phyloP scores from a whole-genome alignment of 1,284 basidiomycete species.

The Sanghuangporus weigelae region DNA sequence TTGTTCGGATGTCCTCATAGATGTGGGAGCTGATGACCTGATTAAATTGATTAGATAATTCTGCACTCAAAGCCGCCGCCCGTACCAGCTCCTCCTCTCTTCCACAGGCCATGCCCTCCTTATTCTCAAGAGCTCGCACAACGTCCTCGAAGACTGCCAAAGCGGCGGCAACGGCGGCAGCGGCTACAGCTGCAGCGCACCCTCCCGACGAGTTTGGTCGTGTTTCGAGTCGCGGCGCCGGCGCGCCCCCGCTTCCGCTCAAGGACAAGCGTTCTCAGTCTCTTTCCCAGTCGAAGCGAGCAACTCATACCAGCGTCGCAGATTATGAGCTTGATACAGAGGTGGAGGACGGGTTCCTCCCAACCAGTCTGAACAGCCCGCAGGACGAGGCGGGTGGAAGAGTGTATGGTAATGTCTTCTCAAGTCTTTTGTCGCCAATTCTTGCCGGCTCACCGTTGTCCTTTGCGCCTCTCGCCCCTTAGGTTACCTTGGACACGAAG shows the following conservation, averaged over 20 bases:
- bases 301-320: conserved; percentile 4
- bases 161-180: conserved; percentile 14
- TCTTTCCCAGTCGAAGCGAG: not conserved
- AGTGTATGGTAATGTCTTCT: conserved; percentile 50
- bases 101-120: conserved; percentile 39
- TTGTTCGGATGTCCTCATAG: not conserved
- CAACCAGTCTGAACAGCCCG: conserved; percentile 22
- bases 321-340: conserved; percentile 17
- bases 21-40: not conserved
- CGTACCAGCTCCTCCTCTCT: not conserved
- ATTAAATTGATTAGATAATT: not conserved
- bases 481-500: conserved; percentile 57
- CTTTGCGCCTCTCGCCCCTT: not conserved
- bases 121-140: conserved; percentile 53
- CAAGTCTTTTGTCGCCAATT: not conserved
- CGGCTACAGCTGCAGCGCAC: not conserved
- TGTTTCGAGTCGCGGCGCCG: conserved; percentile 40
- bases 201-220: conserved; percentile 64
- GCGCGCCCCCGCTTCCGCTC: conserved; percentile 29
- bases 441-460: not conserved
- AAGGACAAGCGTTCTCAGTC: conserved; percentile 12
- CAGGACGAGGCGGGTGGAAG: conserved; percentile 25
- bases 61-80: not conserved
- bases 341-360: conserved; percentile 38
- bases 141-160: conserved; percentile 33